Evolutionary conservation across 768 basidiomycete genomes (phyloP), one percentile per base, ranked within the genome.

Genomic region (Podaxis pistillaris): DNA sequence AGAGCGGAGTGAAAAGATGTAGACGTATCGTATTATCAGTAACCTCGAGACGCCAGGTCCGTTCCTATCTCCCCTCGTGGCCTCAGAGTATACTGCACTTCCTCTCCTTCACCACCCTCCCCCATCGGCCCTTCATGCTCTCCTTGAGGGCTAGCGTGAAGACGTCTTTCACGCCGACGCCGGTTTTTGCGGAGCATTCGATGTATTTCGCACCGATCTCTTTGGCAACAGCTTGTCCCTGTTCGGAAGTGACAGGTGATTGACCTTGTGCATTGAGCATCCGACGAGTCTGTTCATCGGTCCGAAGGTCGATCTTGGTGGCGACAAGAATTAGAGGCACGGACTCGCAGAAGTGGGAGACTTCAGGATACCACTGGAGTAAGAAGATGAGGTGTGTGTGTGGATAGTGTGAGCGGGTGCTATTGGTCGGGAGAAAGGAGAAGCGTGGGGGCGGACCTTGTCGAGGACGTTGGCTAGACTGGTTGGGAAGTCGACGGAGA

Each of bases 181-280:
- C 93, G n/a, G 86, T 88, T 79, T 96, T 98, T 51, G 96, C 93
- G 37, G 90, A 92, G 75, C 97, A 98, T 74, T 99, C 96, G 64
- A 89, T 81, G 73, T 98, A 99, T 73, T 86, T 84, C 17, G 95
- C 95, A 26, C 95, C 94, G 56, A 99, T 98, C 70, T 96, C 93
- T 69, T 87, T 86, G 26, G 96, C 96, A 26, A 96, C 90, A n/a
- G 78, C 79, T 2, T 79, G 82, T 1, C 96, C 97, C 69, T 94
- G 93, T 65, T 91, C 89, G 2, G 90, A 73, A 1, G 91, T 86
- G 65, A 99, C 85, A 4, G 97, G 92, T 22, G 79, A 76, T 66
- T 87, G 87, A 5, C 93, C 96, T 69, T 98, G 96, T 1, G 97
- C 96, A 49, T 85, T 83, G 67, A 98, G 82, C 88, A 95, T 91